Evolutionary conservation across 768 basidiomycete species (phyloP).

Genomic region (Lentinula guzmanii): DNA sequence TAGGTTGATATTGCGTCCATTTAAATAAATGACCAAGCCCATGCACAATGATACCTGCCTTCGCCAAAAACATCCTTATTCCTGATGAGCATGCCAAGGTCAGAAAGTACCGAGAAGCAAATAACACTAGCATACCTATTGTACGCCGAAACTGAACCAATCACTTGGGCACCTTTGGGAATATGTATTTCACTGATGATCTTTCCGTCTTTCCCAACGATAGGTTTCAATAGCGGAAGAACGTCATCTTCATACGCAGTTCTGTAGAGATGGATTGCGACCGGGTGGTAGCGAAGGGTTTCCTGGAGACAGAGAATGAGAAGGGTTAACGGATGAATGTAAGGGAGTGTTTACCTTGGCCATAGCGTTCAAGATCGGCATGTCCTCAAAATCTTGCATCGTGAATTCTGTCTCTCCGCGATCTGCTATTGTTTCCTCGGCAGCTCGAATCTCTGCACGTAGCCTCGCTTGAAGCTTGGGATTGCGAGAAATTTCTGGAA

Average conservation of each 20-base stretch:
- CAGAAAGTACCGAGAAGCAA: conserved; percentile 18
- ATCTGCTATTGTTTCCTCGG: neutral
- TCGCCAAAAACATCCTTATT: conserved; percentile 33
- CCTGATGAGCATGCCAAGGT: conserved; percentile 7
- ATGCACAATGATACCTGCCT: conserved; percentile 4
- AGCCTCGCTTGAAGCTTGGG: conserved; percentile 1
- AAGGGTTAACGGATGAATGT: neutral
- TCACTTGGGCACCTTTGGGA: conserved; percentile 27
- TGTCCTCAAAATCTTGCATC: conserved; percentile 39
- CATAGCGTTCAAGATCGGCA: conserved; percentile 43
- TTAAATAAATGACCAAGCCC: neutral
- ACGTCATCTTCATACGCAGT: conserved; percentile 38
- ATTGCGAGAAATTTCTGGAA: neutral
- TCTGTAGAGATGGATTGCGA: conserved; percentile 26
- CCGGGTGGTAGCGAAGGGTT: conserved; percentile 37
- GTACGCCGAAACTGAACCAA: conserved; percentile 29
- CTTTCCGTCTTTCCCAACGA: conserved; percentile 25
- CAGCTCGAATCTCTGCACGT: neutral
- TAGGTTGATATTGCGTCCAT: neutral
- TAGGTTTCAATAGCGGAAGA: conserved; percentile 34
- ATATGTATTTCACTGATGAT: conserved; percentile 25
- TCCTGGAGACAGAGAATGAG: conserved; percentile 26
- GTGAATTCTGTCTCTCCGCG: conserved; percentile 26
- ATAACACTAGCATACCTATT: conserved; percentile 23
- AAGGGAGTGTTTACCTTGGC: conserved; percentile 28